Evolutionary conservation across 176 grass and related monocot species (phyloP), one percentile per base, ranked within the genome.

Genomic region (Pontederia paniculata): DNA sequence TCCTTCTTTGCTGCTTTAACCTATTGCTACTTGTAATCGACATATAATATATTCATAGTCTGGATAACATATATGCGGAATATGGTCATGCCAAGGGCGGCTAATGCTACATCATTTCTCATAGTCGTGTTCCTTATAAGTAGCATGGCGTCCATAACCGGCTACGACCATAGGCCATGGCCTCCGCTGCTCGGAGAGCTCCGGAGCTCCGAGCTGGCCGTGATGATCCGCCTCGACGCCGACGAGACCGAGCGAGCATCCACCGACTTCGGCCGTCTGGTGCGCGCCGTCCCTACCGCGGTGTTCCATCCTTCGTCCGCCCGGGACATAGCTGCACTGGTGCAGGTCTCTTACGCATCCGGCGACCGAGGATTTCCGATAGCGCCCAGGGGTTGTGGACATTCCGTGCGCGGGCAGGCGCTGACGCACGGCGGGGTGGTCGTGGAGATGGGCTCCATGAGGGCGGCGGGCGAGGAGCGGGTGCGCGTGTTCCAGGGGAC

Each of bases 271-370:
- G 89, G 84, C 55, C 66, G 62, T 17, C 65, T 84, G 0, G 63
- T 75, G 21, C 16, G 41, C 1, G 72, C 55, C 18, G 22, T n/a
- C 5, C 69, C 69, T 1, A 44, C 45, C 0, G 69, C 56, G 12
- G 57, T 72, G 18, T 41, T 72, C 57, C 21, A 23, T 58, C 37
- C 52, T 17, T 42, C 80, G 57, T 3, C 44, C 0, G 1, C 66
- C 60, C 0, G 70, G 63, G 89, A 88, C 57, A 84, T 95, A 5
- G 72, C 63, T 11, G 19, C 42, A 7, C 78, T 95, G 1, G 68
- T 95, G 44, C 72, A 48, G 2, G 44, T 80, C 44, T 78, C 84
- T 0, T 59, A 75, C 51, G 45, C 50, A 8, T 57, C 69, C 28
- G 15, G 18, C 0, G n/a, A 0, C 54, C 5, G 25, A 19, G 9